Percentiles rank a stretch among this genome's conserved stretches.
Evolutionary conservation across 768 basidiomycete species (phyloP).

Genomic region (Daedaleopsis nitida): DNA sequence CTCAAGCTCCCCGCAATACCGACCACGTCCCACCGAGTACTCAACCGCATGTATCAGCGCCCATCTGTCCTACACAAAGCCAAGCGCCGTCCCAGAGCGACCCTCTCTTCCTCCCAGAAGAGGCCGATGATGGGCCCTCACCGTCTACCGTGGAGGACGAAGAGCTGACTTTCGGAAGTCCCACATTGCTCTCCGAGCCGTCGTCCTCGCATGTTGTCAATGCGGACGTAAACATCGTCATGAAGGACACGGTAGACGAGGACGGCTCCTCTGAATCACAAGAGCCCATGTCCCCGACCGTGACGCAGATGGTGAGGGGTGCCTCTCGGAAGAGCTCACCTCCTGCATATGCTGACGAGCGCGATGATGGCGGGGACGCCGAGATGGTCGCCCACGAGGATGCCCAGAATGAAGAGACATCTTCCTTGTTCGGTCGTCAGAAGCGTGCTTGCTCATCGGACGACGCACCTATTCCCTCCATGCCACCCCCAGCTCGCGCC

Average conservation of each 20-base stretch:
- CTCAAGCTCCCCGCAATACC: neutral
- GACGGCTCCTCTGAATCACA: neutral
- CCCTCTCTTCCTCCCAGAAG: conserved; percentile 28
- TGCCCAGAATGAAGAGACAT: neutral
- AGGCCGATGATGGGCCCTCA: neutral
- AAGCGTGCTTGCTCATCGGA: neutral
- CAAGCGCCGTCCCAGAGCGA: neutral
- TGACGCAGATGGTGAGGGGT: neutral
- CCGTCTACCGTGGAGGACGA: neutral
- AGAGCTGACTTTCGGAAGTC: conserved; percentile 3
- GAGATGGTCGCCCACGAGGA: neutral
- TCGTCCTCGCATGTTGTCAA: neutral
- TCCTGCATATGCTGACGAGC: neutral
- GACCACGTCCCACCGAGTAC: neutral
- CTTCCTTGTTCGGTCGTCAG: neutral
- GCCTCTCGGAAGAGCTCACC: neutral
- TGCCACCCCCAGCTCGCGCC: conserved; percentile 5
- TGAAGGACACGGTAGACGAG: neutral
- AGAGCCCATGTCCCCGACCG: neutral
- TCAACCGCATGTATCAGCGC: neutral
- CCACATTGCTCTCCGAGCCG: conserved; percentile 3
- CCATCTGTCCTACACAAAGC: neutral
- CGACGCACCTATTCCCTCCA: conserved; percentile 3
- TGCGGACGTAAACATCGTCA: neutral
- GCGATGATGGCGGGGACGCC: neutral